Percentiles rank a stretch among this genome's conserved stretches.
Conservation (phyloP, 2,329 filamentous ascomycete species). For the Scedosporium boydii region DNA sequence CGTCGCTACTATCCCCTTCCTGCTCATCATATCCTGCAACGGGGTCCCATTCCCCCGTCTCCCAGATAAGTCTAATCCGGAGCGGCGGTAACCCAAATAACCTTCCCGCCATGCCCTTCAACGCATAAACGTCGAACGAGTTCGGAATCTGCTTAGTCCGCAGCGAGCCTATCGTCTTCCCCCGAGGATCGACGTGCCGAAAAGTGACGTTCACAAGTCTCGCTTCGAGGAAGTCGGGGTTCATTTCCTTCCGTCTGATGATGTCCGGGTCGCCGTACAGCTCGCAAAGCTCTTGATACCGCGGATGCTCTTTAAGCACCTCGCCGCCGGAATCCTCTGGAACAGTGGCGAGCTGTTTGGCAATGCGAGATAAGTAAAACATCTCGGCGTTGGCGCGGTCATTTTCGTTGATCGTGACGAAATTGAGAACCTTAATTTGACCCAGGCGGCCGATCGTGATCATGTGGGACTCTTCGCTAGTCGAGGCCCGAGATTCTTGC, state of each 20-base stretch:
- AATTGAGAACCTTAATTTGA: slow-evolving; percentile 61
- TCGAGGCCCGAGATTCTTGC: slow-evolving; percentile 22
- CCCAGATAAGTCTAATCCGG: slow-evolving; percentile 63
- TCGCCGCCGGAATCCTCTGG: slow-evolving; percentile 40
- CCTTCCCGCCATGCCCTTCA: slow-evolving; percentile 68
- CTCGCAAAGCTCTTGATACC: slow-evolving; percentile 65
- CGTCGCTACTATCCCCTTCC: slow-evolving; percentile 44
- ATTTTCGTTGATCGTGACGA: slow-evolving; percentile 56
- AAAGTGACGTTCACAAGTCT: slow-evolving; percentile 61
- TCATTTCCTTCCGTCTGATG: slow-evolving; percentile 45
- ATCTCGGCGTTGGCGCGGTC: slow-evolving; percentile 84
- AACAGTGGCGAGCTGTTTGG: slow-evolving; percentile 58
- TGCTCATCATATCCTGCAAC: slow-evolving; percentile 53
- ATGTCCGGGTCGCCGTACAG: slow-evolving; percentile 65
- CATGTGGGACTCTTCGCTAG: slow-evolving; percentile 79
- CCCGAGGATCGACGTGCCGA: slow-evolving; percentile 12
- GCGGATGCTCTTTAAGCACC: slow-evolving; percentile 56
- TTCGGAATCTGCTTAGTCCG: slow-evolving; percentile 53
- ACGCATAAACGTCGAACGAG: slow-evolving; percentile 68
- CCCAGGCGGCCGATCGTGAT: slow-evolving; percentile 69
- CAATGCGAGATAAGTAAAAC: slow-evolving; percentile 84
- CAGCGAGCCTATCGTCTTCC: slow-evolving; percentile 12
- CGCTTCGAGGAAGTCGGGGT: slow-evolving; percentile 75
- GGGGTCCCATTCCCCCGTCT: slow-evolving; percentile 86
- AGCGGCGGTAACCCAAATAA: slow-evolving; percentile 59